phyloP scores from a whole-genome alignment of 1,284 basidiomycete species.

The Takashimella koratensis region DNA sequence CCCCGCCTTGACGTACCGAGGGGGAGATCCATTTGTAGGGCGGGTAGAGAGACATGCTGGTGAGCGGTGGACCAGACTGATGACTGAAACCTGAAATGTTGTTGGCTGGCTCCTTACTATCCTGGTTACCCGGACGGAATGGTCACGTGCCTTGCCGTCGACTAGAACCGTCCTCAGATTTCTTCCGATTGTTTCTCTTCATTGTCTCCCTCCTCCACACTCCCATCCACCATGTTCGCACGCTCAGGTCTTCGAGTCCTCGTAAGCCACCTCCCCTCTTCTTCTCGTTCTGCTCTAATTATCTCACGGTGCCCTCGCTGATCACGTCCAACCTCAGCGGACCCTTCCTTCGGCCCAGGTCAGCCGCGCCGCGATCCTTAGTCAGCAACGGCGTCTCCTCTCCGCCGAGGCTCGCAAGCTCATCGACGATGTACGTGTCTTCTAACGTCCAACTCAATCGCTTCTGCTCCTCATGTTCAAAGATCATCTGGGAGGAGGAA shows the following conservation, averaged over 20 bases:
- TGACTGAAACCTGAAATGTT: too few relatives aligned
- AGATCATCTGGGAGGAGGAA: too few relatives aligned
- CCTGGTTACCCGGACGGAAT: too few relatives aligned
- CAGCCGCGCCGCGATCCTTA: slow-evolving; percentile 23
- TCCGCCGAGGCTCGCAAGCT: slow-evolving; percentile 51
- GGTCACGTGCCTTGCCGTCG: too few relatives aligned
- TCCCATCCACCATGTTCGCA: slow-evolving; percentile 38
- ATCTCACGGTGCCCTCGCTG: slow-evolving; percentile 7
- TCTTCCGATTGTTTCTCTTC: too few relatives aligned
- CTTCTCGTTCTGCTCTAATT: neutral
- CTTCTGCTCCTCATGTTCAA: neutral
- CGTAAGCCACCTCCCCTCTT: slow-evolving; percentile 19
- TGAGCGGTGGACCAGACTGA: too few relatives aligned
- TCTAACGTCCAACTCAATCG: too few relatives aligned
- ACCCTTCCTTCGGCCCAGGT: slow-evolving; percentile 42
- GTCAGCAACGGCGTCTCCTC: slow-evolving; percentile 46
- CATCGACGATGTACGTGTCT: slow-evolving; percentile 50
- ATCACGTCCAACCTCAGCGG: slow-evolving; percentile 38
- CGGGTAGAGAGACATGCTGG: slow-evolving; percentile 39
- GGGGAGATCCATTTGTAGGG: slow-evolving; percentile 45
- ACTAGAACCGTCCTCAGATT: too few relatives aligned
- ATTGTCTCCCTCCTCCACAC: neutral
- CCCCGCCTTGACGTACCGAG: slow-evolving; percentile 19
- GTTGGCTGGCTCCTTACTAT: too few relatives aligned
- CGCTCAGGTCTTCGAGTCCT: slow-evolving; percentile 43